A percentile compares a stretch with the other conserved stretches of the same genome.
These are phyloP conservation scores for Neonectria hederae DNA, from an alignment of 2,329 filamentous ascomycete genomes.

Conservation along the genomic window DNA sequence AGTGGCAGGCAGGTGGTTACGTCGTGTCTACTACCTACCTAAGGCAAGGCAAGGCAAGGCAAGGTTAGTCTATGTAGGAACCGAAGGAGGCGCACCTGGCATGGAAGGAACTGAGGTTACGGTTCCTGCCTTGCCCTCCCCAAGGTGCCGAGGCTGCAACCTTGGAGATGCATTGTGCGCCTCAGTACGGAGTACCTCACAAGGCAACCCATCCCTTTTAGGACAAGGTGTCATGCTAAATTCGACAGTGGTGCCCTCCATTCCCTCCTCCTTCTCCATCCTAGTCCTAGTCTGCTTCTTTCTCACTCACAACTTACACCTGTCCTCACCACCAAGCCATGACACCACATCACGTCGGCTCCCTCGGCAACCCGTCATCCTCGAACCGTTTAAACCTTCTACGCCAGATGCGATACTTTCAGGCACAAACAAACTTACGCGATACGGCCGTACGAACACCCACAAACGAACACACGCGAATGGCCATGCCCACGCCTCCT, in stretches of 20 bases:
- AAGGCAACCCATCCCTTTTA: background rate
- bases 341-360: background rate
- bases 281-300: background rate
- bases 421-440: conserved; percentile 4
- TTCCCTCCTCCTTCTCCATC: background rate
- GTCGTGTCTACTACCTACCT: background rate
- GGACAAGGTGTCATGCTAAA: background rate
- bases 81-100: background rate
- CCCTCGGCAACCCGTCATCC: background rate
- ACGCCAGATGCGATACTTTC: background rate
- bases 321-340: background rate
- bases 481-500: background rate
- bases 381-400: background rate
- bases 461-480: background rate
- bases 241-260: background rate
- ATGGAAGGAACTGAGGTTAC: background rate
- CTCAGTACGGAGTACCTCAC: background rate
- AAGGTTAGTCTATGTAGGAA: background rate
- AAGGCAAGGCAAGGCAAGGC: background rate
- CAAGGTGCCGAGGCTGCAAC: background rate
- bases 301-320: background rate
- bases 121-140: background rate
- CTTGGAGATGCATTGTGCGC: background rate
- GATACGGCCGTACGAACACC: background rate
- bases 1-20: background rate